Percentiles rank a stretch among this genome's conserved stretches.
phyloP scores from a whole-genome alignment of 202 grass and related monocot genomes.

The Carex arenaria region DNA sequence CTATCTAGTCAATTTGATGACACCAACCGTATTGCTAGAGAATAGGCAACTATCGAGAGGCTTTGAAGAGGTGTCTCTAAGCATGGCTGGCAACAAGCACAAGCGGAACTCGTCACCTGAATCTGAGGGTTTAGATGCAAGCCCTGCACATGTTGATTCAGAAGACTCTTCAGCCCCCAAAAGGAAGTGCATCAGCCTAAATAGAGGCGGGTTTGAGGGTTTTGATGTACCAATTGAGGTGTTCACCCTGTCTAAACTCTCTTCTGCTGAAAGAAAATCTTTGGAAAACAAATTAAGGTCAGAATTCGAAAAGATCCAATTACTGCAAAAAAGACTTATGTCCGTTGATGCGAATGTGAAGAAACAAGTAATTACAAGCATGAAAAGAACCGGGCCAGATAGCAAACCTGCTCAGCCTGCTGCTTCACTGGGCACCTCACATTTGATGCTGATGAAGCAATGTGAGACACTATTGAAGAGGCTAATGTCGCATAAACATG shows the following conservation, averaged over 20 bases:
- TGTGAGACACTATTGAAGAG: conserved; percentile 80
- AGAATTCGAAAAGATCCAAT: conserved; percentile 52
- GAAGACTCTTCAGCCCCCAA: conserved; percentile 66
- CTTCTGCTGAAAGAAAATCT: conserved; percentile 46
- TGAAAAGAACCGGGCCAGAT: conserved; percentile 29
- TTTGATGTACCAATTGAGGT: conserved; percentile 53
- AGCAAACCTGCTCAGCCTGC: conserved; percentile 38
- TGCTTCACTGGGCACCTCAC: conserved; percentile 21
- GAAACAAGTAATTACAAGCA: conserved; percentile 32
- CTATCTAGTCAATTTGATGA: conserved; percentile 1
- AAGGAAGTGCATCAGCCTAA: conserved; percentile 84
- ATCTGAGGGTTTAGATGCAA: conserved; percentile 47
- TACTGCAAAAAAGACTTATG: conserved; percentile 47
- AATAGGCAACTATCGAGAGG: conserved; percentile 13
- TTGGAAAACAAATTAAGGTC: conserved; percentile 49
- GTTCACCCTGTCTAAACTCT: conserved; percentile 57
- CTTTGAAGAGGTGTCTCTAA: conserved; percentile 4
- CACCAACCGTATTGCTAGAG: conserved; percentile 13
- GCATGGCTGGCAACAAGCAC: conserved; percentile 21
- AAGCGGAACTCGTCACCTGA: conserved; percentile 29
- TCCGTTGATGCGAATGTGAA: conserved; percentile 34
- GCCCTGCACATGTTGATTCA: conserved; percentile 48
- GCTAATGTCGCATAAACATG: conserved; percentile 70
- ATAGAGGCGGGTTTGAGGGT: conserved; percentile 36
- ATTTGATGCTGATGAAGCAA: conserved; percentile 51